These are phyloP conservation scores for Boletus subparvulus DNA, from an alignment of 768 basidiomycete species.

Conservation along the genomic window DNA sequence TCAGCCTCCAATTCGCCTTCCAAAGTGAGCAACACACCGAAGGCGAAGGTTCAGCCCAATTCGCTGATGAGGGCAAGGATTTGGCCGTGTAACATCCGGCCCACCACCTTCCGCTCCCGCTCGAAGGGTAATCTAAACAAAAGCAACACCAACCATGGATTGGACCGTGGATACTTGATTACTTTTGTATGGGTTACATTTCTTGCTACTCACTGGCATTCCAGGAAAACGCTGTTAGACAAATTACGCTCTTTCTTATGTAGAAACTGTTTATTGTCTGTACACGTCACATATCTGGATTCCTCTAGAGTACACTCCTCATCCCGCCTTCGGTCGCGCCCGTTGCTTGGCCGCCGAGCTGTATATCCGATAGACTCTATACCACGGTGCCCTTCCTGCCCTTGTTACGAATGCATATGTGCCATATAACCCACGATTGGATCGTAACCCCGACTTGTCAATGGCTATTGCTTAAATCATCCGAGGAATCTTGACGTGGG, in stretches of 20 bases:
- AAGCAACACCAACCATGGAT: neutral
- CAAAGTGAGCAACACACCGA: conserved; percentile 3
- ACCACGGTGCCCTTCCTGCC: neutral
- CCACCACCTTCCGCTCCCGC: neutral
- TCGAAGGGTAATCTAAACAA: neutral
- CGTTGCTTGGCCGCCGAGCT: neutral
- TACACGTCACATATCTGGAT: neutral
- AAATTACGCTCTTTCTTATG: neutral
- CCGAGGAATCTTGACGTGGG: neutral
- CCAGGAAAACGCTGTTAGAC: neutral
- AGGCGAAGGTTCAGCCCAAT: neutral
- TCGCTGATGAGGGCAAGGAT: conserved; percentile 5
- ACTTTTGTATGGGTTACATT: too few relatives aligned
- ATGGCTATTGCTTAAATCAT: neutral
- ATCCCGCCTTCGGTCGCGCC: neutral
- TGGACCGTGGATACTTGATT: neutral
- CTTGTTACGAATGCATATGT: neutral
- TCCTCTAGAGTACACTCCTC: neutral
- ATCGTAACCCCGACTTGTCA: neutral
- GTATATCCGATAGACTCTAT: neutral
- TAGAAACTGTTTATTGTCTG: neutral
- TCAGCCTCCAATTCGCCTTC: conserved; percentile 20
- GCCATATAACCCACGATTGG: neutral
- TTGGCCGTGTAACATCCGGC: neutral
- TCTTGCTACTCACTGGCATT: neutral